Conservation (phyloP, 1,139 yeast genomes). For the Zygosaccharomyces pseudobailii region DNA sequence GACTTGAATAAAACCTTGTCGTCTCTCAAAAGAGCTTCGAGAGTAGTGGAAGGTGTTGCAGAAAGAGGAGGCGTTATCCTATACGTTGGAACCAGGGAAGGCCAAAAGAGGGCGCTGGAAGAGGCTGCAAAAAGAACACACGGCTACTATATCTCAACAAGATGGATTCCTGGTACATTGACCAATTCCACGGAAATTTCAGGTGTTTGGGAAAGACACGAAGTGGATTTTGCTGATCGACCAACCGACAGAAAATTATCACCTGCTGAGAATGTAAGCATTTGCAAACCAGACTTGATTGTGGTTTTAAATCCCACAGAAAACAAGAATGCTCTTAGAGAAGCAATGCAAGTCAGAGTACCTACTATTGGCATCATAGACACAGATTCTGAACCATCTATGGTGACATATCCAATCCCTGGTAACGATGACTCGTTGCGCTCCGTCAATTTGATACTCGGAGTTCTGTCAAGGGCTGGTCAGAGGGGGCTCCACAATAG, state of each 20-base stretch:
- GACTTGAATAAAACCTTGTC: conserved; percentile 79
- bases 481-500: conserved; percentile 66
- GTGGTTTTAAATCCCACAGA: conserved; percentile 86
- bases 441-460: conserved; percentile 70
- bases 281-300: conserved; percentile 82
- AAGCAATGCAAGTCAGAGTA: conserved; percentile 75
- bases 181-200: conserved; percentile 80
- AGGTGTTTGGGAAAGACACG: conserved; percentile 51
- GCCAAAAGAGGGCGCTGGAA: conserved; percentile 70
- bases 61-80: conserved; percentile 80
- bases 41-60: conserved; percentile 75
- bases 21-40: conserved; percentile 71
- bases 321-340: conserved; percentile 73
- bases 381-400: conserved; percentile 86
- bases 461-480: conserved; percentile 83
- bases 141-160: conserved; percentile 75
- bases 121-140: conserved; percentile 72
- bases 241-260: conserved; percentile 56
- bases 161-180: conserved; percentile 95
- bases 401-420: conserved; percentile 91
- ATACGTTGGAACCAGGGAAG: conserved; percentile 79
- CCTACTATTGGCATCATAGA: conserved; percentile 95
- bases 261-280: conserved; percentile 40
- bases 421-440: conserved; percentile 93
- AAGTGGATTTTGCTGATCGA: conserved; percentile 60